These are phyloP conservation scores for Boletus rex-veris DNA, from an alignment of 768 basidiomycete species.

Conservation along the genomic window DNA sequence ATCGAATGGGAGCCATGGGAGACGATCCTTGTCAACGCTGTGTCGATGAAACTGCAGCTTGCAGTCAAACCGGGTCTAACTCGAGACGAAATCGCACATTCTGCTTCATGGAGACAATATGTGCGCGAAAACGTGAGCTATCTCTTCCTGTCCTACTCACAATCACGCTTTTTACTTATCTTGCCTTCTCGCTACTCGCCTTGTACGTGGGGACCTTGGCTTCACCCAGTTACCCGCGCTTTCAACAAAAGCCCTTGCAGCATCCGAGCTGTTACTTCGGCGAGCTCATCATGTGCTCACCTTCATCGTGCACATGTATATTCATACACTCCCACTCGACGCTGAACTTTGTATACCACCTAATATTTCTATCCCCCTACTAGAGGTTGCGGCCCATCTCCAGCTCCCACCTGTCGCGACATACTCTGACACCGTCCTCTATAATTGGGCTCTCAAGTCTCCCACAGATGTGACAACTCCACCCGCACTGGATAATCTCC, in stretches of 20 bases:
- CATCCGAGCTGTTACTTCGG: slow-evolving; percentile 56
- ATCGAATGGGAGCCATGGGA: slow-evolving; percentile 74
- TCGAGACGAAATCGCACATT: slow-evolving; percentile 36
- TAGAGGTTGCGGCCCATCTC: slow-evolving; percentile 64
- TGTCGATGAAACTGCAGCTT: slow-evolving; percentile 49
- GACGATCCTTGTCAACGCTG: slow-evolving; percentile 47
- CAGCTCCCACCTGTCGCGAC: slow-evolving; percentile 86
- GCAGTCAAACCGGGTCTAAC: slow-evolving; percentile 43
- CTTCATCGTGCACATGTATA: slow-evolving; percentile 75
- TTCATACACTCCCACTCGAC: slow-evolving; percentile 57
- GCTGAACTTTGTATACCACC: slow-evolving; percentile 61
- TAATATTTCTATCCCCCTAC: slow-evolving; percentile 68
- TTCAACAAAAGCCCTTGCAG: slow-evolving; percentile 40
- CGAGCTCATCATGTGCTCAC: slow-evolving; percentile 72
- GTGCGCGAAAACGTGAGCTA: slow-evolving; percentile 46
- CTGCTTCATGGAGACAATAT: slow-evolving; percentile 50
- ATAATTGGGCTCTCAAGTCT: slow-evolving; percentile 61
- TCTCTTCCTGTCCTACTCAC: neutral
- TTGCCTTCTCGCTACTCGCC: neutral
- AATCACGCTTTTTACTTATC: neutral
- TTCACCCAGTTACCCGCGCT: slow-evolving; percentile 51
- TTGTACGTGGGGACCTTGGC: neutral
- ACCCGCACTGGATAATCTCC: slow-evolving; percentile 55
- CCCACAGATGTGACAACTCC: slow-evolving; percentile 27
- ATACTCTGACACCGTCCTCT: slow-evolving; percentile 88